Conservation (phyloP, 2,329 filamentous ascomycete genomes). For the Neonectria punicea region DNA sequence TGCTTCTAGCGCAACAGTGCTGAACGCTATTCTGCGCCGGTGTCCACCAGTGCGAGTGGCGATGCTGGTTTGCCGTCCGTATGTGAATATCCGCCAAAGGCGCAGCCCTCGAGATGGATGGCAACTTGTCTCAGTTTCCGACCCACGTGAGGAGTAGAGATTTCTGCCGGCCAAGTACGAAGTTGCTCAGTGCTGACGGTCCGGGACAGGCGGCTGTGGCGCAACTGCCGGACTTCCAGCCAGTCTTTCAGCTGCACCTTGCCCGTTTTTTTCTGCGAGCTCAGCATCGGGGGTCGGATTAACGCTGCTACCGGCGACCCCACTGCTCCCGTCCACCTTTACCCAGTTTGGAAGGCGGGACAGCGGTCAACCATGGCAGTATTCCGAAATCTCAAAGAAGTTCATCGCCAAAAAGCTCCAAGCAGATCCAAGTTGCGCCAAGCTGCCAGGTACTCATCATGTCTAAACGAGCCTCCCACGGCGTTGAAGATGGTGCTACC, state of each 20-base stretch:
- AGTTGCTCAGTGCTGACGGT: neutral
- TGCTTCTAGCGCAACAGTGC: conserved; percentile 17
- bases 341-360: conserved; percentile 41
- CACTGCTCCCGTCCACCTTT: neutral
- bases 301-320: conserved; percentile 26
- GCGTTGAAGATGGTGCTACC: conserved; percentile 53
- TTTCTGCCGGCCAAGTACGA: neutral
- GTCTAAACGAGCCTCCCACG: conserved; percentile 57
- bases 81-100: conserved; percentile 29
- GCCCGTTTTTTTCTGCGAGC: neutral
- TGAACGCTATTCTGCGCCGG: neutral
- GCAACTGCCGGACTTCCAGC: conserved; percentile 8
- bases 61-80: conserved; percentile 23
- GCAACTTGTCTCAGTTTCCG: conserved; percentile 40
- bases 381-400: conserved; percentile 49
- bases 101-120: conserved; percentile 40
- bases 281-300: conserved; percentile 17
- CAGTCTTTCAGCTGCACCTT: neutral
- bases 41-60: conserved; percentile 24
- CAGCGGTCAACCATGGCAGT: conserved; percentile 49
- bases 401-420: conserved; percentile 22
- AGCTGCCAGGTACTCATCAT: conserved; percentile 47
- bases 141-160: conserved; percentile 35
- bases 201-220: conserved; percentile 13
- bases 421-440: conserved; percentile 31